phyloP scores from a whole-genome alignment of 2,329 filamentous ascomycete species.

The Macrophomina pseudophaseolina region DNA sequence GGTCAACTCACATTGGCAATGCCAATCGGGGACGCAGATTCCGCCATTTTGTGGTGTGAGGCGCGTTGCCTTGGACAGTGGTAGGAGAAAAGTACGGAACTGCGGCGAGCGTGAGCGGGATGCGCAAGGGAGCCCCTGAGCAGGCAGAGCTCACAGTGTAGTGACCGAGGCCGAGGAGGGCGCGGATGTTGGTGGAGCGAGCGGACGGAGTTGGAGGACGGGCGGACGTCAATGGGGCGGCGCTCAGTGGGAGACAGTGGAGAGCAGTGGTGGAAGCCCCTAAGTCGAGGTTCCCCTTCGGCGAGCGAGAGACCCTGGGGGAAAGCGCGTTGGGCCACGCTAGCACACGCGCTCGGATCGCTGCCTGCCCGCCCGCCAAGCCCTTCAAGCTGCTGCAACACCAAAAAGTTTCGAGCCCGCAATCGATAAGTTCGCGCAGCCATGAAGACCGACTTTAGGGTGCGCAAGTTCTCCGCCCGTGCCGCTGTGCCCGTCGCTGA shows the following conservation, averaged over 20 bases:
- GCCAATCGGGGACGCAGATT: conserved; percentile 71
- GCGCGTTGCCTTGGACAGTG: conserved; percentile 21
- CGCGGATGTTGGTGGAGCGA: conserved; percentile 19
- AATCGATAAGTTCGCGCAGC: conserved; percentile 33
- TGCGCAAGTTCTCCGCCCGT: conserved; percentile 47
- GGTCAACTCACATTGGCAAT: conserved; percentile 70
- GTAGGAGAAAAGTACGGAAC: conserved; percentile 17
- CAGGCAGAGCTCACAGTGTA: conserved; percentile 11
- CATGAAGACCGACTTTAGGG: conserved; percentile 99
- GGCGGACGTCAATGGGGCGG: conserved; percentile 17
- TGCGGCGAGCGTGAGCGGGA: conserved; percentile 20
- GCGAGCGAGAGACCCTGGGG: conserved; percentile 22
- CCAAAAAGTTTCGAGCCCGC: conserved; percentile 41
- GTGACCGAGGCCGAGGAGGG: background rate
- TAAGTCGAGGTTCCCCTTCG: conserved; percentile 28
- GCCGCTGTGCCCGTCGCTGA: conserved; percentile 34
- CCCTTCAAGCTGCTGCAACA: conserved; percentile 4
- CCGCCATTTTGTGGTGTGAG: conserved; percentile 58
- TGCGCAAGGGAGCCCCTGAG: conserved; percentile 22
- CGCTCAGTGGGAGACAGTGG: conserved; percentile 17
- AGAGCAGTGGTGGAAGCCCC: conserved; percentile 26
- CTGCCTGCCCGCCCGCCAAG: conserved; percentile 7
- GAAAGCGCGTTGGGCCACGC: conserved; percentile 24
- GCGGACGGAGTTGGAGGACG: conserved; percentile 25
- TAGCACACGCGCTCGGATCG: conserved; percentile 23